Conservation (phyloP, 129 eudicot genomes). For the Sambucus nigra region DNA sequence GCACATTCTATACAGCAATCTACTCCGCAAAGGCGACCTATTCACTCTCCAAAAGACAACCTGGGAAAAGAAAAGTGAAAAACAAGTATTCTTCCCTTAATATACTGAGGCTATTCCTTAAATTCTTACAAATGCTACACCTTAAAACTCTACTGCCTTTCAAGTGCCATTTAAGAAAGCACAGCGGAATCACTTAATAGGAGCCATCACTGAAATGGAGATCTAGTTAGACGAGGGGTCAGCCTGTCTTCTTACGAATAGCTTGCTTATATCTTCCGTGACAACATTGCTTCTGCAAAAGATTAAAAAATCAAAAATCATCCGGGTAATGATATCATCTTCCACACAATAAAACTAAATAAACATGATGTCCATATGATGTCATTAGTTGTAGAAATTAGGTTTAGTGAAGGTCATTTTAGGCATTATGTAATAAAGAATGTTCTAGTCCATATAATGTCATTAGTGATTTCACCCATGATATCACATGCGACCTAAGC, state of each 20-base stretch:
- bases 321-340: background rate
- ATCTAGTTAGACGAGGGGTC: constrained; percentile 32
- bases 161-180: background rate
- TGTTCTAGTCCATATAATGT: too few relatives aligned
- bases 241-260: constrained; percentile 43
- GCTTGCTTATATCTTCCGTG: constrained; percentile 87
- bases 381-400: too few relatives aligned
- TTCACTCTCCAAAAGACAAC: background rate
- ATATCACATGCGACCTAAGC: too few relatives aligned
- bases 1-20: constrained; percentile 4
- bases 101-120: background rate
- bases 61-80: background rate
- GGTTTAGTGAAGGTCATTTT: too few relatives aligned
- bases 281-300: constrained; percentile 88
- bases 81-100: background rate
- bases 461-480: too few relatives aligned
- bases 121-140: constrained; percentile 12
- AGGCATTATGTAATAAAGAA: too few relatives aligned
- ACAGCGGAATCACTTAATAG: background rate
- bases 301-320: constrained; percentile 5
- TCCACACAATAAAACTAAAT: background rate
- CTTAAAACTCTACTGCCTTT: background rate
- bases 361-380: too few relatives aligned
- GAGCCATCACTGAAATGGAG: constrained; percentile 13
- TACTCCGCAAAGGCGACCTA: background rate